These are phyloP conservation scores for Graphilbum fragrans DNA, from an alignment of 2,329 filamentous ascomycete species.

Conservation along the genomic window DNA sequence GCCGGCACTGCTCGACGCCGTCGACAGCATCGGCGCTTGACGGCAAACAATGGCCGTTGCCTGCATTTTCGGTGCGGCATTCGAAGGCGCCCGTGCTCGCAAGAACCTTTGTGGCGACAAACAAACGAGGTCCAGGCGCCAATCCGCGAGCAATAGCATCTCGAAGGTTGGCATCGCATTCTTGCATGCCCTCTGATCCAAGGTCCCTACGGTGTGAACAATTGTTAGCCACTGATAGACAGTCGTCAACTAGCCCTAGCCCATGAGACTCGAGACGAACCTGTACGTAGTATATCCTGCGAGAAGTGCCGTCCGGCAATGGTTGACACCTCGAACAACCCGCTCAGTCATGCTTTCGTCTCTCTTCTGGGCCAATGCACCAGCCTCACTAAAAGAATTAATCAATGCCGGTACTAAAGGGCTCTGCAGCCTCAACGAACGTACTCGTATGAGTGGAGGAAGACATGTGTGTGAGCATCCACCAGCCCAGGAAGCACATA, in stretches of 20 bases:
- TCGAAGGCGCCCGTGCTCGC: constrained; percentile 38
- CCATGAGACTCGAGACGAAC: background rate
- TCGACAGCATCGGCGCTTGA: constrained; percentile 31
- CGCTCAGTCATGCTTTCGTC: constrained; percentile 47
- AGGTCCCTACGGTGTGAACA: constrained; percentile 24
- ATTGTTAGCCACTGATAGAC: background rate
- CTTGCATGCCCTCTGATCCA: constrained; percentile 37
- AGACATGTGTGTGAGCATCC: constrained; percentile 44
- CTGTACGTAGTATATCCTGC: constrained; percentile 46
- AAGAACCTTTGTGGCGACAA: constrained; percentile 39
- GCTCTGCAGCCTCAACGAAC: constrained; percentile 1
- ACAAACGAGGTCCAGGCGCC: constrained; percentile 40
- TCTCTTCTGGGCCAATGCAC: constrained; percentile 35
- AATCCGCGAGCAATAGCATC: constrained; percentile 42
- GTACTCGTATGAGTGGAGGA: constrained; percentile 35
- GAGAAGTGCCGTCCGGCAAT: constrained; percentile 36
- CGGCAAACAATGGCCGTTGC: constrained; percentile 19
- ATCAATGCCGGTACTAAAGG: background rate
- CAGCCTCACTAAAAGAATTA: constrained; percentile 20
- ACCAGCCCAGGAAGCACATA: constrained; percentile 39
- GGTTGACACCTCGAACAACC: constrained; percentile 39
- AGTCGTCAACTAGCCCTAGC: background rate
- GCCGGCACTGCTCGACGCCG: constrained; percentile 30
- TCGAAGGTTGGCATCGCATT: constrained; percentile 36
- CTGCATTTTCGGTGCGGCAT: constrained; percentile 31